Evolutionary conservation across 148 eudicot species (phyloP).

Genomic region (Oxyria digyna): DNA sequence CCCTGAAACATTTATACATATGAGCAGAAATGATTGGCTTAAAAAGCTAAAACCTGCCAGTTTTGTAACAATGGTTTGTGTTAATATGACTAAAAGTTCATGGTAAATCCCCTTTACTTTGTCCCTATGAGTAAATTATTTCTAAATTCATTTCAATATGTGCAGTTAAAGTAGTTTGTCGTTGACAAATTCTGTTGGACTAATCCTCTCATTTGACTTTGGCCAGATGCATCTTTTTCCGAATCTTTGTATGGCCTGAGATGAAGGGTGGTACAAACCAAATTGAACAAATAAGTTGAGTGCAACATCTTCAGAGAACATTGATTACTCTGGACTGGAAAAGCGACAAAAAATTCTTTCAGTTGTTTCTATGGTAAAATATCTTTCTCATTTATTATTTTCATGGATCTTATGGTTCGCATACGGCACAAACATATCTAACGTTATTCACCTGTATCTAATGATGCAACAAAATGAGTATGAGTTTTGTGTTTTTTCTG

Average conservation of each 20-base stretch:
- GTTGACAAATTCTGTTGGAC: not conserved
- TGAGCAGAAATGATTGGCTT: not conserved
- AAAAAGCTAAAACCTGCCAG: not conserved
- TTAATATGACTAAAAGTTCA: not conserved
- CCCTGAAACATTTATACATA: not conserved
- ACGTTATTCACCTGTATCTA: not conserved
- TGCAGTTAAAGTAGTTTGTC: not conserved
- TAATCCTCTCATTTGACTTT: slow-evolving; percentile 12
- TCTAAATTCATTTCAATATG: not conserved
- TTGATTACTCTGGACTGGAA: slow-evolving; percentile 50
- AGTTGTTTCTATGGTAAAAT: slow-evolving; percentile 73
- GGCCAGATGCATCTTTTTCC: slow-evolving; percentile 84
- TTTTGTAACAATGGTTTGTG: not conserved
- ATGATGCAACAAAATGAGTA: not conserved
- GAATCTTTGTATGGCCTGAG: slow-evolving; percentile 94
- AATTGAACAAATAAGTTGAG: slow-evolving; percentile 35
- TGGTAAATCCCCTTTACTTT: not conserved
- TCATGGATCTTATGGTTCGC: not conserved
- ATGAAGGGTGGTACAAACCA: slow-evolving; percentile 55
- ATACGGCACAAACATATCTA: not conserved
- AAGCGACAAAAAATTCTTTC: slow-evolving; percentile 86
- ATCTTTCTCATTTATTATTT: slow-evolving; percentile 5
- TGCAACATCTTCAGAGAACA: slow-evolving; percentile 28
- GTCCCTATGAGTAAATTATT: not conserved
- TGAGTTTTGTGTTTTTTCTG: not conserved